Conservation (phyloP, 2,329 filamentous ascomycete species). For the Monilinia fructicola region DNA sequence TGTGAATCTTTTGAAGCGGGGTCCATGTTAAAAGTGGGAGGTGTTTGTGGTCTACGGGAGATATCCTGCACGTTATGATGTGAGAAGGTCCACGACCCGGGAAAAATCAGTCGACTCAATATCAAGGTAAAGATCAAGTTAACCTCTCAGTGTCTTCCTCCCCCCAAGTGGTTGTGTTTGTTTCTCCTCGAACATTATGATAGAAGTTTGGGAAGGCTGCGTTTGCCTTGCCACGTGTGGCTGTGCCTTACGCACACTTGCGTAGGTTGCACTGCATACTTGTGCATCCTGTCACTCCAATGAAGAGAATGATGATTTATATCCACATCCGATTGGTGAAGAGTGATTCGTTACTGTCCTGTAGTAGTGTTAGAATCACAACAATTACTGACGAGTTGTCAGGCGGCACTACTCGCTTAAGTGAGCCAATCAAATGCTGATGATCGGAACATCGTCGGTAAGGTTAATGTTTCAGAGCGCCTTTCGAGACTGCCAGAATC, state of each 20-base stretch:
- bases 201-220: neutral
- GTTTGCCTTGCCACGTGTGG: conserved; percentile 16
- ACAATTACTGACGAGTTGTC: neutral
- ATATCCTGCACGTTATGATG: neutral
- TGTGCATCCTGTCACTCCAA: conserved; percentile 15
- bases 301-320: neutral
- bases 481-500: neutral
- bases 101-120: too few species aligned
- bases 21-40: conserved; percentile 16
- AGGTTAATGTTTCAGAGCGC: neutral
- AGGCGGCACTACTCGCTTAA: conserved; percentile 1
- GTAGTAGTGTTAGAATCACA: neutral
- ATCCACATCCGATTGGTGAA: conserved; percentile 1
- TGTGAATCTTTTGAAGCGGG: conserved; percentile 33
- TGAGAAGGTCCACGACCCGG: too few species aligned
- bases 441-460: neutral
- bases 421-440: neutral
- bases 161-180: neutral
- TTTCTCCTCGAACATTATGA: conserved; percentile 2
- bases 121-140: neutral
- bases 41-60: neutral
- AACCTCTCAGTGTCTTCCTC: neutral
- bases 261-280: conserved; percentile 3
- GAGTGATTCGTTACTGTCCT: neutral
- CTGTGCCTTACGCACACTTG: conserved; percentile 16